A percentile compares a stretch with the other conserved stretches of the same genome.
phyloP scores from a whole-genome alignment of 768 basidiomycete genomes.

The Krasilnikovozyma curviuscula region DNA sequence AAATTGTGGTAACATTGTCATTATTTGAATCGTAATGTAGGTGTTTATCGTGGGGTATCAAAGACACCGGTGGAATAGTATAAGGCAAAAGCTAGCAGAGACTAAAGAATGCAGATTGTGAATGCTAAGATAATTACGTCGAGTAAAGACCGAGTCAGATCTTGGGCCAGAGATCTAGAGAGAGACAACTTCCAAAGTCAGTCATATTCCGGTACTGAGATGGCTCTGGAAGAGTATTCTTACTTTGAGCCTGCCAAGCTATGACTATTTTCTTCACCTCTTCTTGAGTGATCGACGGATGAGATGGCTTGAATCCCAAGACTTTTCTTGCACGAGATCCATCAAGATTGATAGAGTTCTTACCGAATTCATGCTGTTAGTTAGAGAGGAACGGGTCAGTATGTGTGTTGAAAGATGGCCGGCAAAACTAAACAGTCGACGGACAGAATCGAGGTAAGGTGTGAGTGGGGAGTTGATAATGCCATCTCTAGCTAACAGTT shows the following conservation, averaged over 20 bases:
- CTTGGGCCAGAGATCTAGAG: background rate
- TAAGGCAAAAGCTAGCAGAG: too few species aligned
- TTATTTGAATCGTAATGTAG: too few species aligned
- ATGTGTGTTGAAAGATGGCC: too few species aligned
- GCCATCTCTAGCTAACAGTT: slow-evolving; percentile 52
- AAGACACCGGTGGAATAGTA: too few species aligned
- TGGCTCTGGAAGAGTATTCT: background rate
- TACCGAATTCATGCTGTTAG: slow-evolving; percentile 7
- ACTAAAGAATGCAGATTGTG: too few species aligned
- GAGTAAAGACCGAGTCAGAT: too few species aligned
- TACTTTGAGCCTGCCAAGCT: background rate
- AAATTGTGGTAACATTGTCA: too few species aligned
- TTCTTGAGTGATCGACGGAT: background rate
- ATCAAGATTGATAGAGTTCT: slow-evolving; percentile 9
- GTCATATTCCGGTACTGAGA: background rate
- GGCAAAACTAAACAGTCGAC: too few species aligned
- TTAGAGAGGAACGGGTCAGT: background rate
- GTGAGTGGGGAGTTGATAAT: slow-evolving; percentile 50
- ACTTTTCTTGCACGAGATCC: background rate
- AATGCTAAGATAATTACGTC: too few species aligned
- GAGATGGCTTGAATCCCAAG: background rate
- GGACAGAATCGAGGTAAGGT: slow-evolving; percentile 47
- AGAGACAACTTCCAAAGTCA: too few species aligned
- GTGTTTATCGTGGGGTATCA: too few species aligned
- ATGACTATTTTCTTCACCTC: slow-evolving; percentile 5